Evolutionary conservation across 805 yeast genomes (phyloP), one percentile per base, ranked within the genome.

Genomic region (Yarrowia bubula): DNA sequence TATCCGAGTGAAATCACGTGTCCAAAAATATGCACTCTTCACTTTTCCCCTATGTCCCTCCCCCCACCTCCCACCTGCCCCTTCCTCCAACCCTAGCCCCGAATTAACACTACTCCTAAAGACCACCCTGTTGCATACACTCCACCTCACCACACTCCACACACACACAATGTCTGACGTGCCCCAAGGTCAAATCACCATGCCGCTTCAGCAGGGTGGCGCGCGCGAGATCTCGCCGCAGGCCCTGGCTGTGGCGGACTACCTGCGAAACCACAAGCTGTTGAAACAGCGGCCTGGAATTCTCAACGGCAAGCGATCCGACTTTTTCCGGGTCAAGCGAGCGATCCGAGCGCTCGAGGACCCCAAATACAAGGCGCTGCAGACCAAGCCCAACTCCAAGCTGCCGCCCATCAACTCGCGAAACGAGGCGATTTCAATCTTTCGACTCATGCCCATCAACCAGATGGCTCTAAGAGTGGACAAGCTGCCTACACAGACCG

Each of bases 301-400:
- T n/a, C 78, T 87, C 64, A 86, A 87, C 70, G 86, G 88, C 65
- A 83, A 83, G 68, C 86, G 85, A 55, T 82, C 84, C 39, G 96
- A 90, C 66, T 92, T 95, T 75, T 95, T 93, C 82, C 82, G 96
- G 69, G 73, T 81, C 75, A 93, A 93, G 75, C 84, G 99, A 71
- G 88, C 90, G 47, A 77, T 84, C 13, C 80, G 98, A 69, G 96
- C 96, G 0, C 80, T 93, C 66, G 77, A 85, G 39, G 84, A 91
- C 64, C 87, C 84, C 1, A 92, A 87, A 50, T 95, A 91, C 76
- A 80, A 81, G 70, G 74, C 71, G 68, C 83, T 79, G 68, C 83
- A 82, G 41, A 62, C 67, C 43, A 60, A 68, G 61, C 70, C 77
- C 64, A 81, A 80, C 66, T 84, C 84, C 64, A 65, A 75, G 65